A percentile compares a stretch with the other conserved stretches of the same genome.
Conservation (phyloP, 768 basidiomycete species). For the Brasilioporus rufonigricans region DNA sequence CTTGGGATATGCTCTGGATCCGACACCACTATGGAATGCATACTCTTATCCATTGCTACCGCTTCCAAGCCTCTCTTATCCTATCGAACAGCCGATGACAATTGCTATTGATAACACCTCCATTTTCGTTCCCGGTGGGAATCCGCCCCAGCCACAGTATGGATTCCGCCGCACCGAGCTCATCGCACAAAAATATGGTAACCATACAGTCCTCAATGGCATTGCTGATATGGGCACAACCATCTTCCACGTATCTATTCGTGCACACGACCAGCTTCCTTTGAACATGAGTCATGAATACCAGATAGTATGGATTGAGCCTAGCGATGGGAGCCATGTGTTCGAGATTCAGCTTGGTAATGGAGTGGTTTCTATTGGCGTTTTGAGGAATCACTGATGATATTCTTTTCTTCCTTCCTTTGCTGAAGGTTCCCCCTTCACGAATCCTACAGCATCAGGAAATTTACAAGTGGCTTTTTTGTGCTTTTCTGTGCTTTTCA, state of each 20-base stretch:
- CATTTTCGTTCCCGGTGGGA: slow-evolving; percentile 52
- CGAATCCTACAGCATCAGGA: slow-evolving; percentile 48
- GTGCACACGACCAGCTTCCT: slow-evolving; percentile 37
- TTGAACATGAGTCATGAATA: slow-evolving; percentile 60
- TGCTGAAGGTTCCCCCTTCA: slow-evolving; percentile 55
- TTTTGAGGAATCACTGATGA: not conserved
- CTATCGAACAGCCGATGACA: slow-evolving; percentile 49
- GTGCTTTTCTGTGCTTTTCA: too few relatives aligned
- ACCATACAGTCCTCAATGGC: slow-evolving; percentile 36
- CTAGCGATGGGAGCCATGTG: slow-evolving; percentile 55
- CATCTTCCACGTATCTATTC: slow-evolving; percentile 52
- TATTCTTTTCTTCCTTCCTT: not conserved
- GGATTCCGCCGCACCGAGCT: slow-evolving; percentile 62
- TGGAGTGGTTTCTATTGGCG: slow-evolving; percentile 1
- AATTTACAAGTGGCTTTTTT: too few relatives aligned
- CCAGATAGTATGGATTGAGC: slow-evolving; percentile 63
- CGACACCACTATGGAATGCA: slow-evolving; percentile 52
- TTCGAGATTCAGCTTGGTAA: slow-evolving; percentile 59
- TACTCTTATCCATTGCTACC: not conserved
- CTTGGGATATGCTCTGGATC: slow-evolving; percentile 34
- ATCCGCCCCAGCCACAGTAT: slow-evolving; percentile 33
- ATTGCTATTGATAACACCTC: slow-evolving; percentile 57
- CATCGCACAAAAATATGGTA: slow-evolving; percentile 46
- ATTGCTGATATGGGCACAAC: slow-evolving; percentile 43
- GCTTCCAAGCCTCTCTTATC: slow-evolving; percentile 14